Base-by-base conservation (phyloP, 73 alveolate species). In the Stentor coeruleus region DNA sequence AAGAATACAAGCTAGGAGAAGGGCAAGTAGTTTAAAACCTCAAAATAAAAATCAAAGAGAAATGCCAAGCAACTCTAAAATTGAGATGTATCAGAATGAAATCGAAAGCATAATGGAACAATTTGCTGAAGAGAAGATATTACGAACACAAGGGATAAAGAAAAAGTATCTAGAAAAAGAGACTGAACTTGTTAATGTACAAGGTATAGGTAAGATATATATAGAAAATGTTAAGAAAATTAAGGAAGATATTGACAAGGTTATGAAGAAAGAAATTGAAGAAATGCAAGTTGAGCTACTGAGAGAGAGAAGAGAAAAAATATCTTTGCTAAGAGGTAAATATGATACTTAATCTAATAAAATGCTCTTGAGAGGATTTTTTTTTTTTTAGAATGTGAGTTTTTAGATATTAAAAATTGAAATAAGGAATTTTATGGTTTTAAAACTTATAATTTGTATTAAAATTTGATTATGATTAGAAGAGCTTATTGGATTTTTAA, bases 1-100 rank as follows among this genome's bases (percentile, higher is more conserved):
- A 66, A 66, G 79, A 40, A 1, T 66, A 26, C n/a, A 66, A 33
- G 79, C 79, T 28, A 20, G 79, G 14, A 66, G 33, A 33, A 66
- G 79, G 33, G 37, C 37, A 31, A 31, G 79, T 11, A 66, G 79
- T 2, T 49, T 49, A 20, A 49, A 49, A 49, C 79, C 79, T 66
- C 79, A 66, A 66, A 31, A 20, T 28, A 57, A 57, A 1, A 57
- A 57, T 20, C 28, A 57, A 1, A 31, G 39, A 33, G 37, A 31
- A 66, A 33, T 33, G 14, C 14, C 79, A 66, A 0, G 73, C 15
- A 31, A 57, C 15, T 28, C 36, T 20, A 66, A 66, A 31, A 14
- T 66, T 66, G 79, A 66, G 2, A 66, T 20, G 37, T 66, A 66
- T 66, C 79, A 66, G 33, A 31, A 66, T 1, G 79, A 66, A 66